A percentile compares a stretch with the other conserved stretches of the same genome.
Conservation (phyloP, 2,329 filamentous ascomycete species). For the Alternaria panax region DNA sequence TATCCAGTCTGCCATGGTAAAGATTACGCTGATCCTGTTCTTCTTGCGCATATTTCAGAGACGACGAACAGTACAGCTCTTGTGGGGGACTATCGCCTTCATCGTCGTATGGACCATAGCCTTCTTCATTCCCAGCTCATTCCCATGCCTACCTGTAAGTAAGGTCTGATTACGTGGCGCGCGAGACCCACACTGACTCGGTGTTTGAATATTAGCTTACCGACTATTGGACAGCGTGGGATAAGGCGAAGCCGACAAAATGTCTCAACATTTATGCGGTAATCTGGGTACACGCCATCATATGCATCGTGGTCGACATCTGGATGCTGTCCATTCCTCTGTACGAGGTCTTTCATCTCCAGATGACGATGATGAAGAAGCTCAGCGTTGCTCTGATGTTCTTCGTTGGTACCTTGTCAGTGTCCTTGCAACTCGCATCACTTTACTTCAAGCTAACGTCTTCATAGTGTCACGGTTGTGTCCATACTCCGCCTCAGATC, state of each 20-base stretch:
- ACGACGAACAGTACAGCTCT: slow-evolving; percentile 4
- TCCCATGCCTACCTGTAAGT: slow-evolving; percentile 46
- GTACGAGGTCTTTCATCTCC: slow-evolving; percentile 35
- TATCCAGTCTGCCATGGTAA: slow-evolving; percentile 27
- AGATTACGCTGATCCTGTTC: slow-evolving; percentile 37
- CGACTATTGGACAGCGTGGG: slow-evolving; percentile 39
- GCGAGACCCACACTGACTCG: not conserved
- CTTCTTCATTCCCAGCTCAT: slow-evolving; percentile 22
- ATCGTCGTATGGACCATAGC: slow-evolving; percentile 27
- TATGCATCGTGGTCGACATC: slow-evolving; percentile 34
- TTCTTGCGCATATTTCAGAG: slow-evolving; percentile 38
- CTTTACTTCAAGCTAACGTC: not conserved
- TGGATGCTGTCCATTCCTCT: slow-evolving; percentile 41
- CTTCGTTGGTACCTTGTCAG: slow-evolving; percentile 34
- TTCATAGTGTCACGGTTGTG: slow-evolving; percentile 36
- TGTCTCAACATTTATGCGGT: slow-evolving; percentile 46
- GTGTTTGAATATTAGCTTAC: not conserved
- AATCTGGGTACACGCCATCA: slow-evolving; percentile 39
- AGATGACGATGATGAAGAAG: slow-evolving; percentile 43
- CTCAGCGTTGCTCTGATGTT: slow-evolving; percentile 46
- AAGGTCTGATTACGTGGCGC: not conserved
- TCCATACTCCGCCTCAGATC: slow-evolving; percentile 52
- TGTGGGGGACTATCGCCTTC: slow-evolving; percentile 25
- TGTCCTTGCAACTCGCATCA: not conserved
- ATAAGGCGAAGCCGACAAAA: slow-evolving; percentile 15